phyloP scores from a whole-genome alignment of 257 asterid species.

The Knoxia roxburghii region DNA sequence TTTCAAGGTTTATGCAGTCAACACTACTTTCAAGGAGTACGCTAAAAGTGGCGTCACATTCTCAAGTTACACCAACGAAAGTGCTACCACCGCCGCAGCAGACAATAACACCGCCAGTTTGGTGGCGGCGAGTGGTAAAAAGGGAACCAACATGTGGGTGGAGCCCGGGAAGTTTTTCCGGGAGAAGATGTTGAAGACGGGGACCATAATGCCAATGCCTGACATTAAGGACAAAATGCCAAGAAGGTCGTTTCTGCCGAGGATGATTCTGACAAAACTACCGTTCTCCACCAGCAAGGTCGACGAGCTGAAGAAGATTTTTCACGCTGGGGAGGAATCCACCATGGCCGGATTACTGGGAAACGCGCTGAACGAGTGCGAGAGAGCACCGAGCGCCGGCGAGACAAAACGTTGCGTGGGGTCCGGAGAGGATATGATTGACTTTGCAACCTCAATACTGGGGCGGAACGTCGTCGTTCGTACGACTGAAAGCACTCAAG shows the following conservation, averaged over 20 bases:
- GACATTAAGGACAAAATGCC: slow-evolving; percentile 91
- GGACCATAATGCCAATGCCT: slow-evolving; percentile 77
- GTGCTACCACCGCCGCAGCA: neutral
- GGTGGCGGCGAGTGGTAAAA: slow-evolving; percentile 26
- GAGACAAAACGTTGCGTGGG: slow-evolving; percentile 82
- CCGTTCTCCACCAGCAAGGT: slow-evolving; percentile 78
- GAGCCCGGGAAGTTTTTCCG: slow-evolving; percentile 87
- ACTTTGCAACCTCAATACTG: slow-evolving; percentile 67
- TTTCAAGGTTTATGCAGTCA: slow-evolving; percentile 58
- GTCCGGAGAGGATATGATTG: slow-evolving; percentile 88
- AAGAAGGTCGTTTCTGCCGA: slow-evolving; percentile 81
- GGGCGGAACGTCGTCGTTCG: slow-evolving; percentile 74
- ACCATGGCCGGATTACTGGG: slow-evolving; percentile 40
- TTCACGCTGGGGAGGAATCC: slow-evolving; percentile 59
- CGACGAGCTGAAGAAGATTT: slow-evolving; percentile 39
- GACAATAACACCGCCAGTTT: neutral
- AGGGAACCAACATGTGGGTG: slow-evolving; percentile 42
- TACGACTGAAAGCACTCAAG: slow-evolving; percentile 45
- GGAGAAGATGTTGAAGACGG: slow-evolving; percentile 61
- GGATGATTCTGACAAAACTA: slow-evolving; percentile 53
- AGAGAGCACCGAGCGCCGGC: slow-evolving; percentile 65
- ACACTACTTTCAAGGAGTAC: slow-evolving; percentile 66
- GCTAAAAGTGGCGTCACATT: slow-evolving; percentile 41
- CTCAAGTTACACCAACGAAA: slow-evolving; percentile 41
- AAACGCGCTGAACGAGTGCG: slow-evolving; percentile 61